Conservation (phyloP, 805 yeast genomes). For the Candida nonsorbophila region DNA sequence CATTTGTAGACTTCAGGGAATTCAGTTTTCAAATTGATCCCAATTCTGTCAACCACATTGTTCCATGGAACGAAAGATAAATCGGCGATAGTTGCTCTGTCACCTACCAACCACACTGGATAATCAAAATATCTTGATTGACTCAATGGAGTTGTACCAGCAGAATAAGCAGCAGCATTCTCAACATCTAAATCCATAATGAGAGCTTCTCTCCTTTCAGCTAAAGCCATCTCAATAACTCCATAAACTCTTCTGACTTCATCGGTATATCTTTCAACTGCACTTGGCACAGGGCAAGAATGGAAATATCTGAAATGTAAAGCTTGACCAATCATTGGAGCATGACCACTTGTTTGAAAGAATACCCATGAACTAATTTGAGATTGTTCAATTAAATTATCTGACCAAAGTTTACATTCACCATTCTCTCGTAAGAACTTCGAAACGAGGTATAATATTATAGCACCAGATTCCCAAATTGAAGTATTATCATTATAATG, state of each 20-base stretch:
- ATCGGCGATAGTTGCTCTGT: constrained; percentile 76
- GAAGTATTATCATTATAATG: constrained; percentile 76
- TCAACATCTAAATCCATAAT: constrained; percentile 86
- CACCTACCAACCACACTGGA: constrained; percentile 95
- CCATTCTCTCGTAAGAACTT: constrained; percentile 60
- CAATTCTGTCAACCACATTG: constrained; percentile 89
- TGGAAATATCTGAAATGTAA: constrained; percentile 91
- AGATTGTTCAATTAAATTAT: constrained; percentile 70
- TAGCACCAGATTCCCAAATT: constrained; percentile 95
- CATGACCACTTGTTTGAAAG: constrained; percentile 94
- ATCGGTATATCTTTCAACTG: constrained; percentile 84
- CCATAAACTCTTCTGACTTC: constrained; percentile 93
- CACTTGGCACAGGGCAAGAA: constrained; percentile 76
- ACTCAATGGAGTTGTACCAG: constrained; percentile 83
- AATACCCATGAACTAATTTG: constrained; percentile 86
- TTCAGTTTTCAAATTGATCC: constrained; percentile 79
- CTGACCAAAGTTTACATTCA: constrained; percentile 74
- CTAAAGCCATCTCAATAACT: constrained; percentile 90
- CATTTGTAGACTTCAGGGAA: constrained; percentile 95
- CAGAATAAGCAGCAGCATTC: constrained; percentile 80
- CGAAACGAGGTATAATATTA: constrained; percentile 74
- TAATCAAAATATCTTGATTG: constrained; percentile 85
- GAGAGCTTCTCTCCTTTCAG: constrained; percentile 85
- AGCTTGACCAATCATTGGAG: constrained; percentile 98
- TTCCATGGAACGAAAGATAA: constrained; percentile 95